Evolutionary conservation across 306 rosid genomes (phyloP).

Genomic region (Cucurbita moschata): DNA sequence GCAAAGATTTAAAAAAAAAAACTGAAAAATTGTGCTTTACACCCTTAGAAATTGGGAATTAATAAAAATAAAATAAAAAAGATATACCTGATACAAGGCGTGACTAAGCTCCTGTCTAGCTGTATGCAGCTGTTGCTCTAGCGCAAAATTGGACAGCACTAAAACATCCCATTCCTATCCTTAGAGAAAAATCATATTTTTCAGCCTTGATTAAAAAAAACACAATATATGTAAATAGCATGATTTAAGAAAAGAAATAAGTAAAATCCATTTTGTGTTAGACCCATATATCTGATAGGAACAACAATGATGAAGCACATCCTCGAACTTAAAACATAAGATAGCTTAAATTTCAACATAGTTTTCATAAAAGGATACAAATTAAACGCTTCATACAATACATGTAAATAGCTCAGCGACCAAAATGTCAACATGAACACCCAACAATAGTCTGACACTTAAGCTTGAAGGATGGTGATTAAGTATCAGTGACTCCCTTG

Average conservation of each 20-base stretch:
- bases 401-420: neutral
- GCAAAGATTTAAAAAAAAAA: neutral
- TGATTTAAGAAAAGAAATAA: neutral
- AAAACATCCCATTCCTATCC: constrained; percentile 85
- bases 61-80: neutral
- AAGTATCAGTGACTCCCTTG: neutral
- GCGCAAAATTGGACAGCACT: constrained; percentile 76
- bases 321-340: neutral
- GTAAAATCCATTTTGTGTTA: neutral
- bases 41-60: neutral
- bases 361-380: neutral
- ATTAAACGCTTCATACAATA: neutral
- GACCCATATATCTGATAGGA: neutral
- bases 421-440: neutral
- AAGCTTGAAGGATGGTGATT: neutral
- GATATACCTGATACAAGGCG: constrained; percentile 77
- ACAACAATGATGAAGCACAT: neutral
- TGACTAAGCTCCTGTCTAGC: constrained; percentile 96
- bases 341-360: neutral
- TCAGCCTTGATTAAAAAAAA: neutral
- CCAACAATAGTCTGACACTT: neutral
- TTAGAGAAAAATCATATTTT: neutral
- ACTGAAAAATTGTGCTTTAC: neutral
- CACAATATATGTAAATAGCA: neutral
- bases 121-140: constrained; percentile 86